Evolutionary conservation across 176 grass and related monocot species (phyloP).

Genomic region (Triticum urartu): DNA sequence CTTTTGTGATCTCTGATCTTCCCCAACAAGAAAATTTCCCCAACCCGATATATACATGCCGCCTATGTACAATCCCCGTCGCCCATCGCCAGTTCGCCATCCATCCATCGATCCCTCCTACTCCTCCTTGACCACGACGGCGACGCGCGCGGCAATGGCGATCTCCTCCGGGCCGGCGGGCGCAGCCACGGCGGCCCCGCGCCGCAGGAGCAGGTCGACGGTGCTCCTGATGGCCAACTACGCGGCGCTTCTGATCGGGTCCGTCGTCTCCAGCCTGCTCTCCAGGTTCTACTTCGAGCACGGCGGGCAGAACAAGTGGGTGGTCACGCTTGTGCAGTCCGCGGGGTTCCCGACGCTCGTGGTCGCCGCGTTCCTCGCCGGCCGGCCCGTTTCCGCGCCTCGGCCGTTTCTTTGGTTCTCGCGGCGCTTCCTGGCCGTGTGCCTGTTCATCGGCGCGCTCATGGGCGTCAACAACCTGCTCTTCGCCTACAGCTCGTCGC

Average conservation of each 20-base stretch:
- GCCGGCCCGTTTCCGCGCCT: slow-evolving; percentile 1
- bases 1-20: background rate
- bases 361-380: slow-evolving; percentile 45
- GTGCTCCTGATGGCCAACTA: slow-evolving; percentile 57
- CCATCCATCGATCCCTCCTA: background rate
- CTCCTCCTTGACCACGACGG: background rate
- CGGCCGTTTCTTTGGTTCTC: slow-evolving; percentile 51
- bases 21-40: background rate
- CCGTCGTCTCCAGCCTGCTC: slow-evolving; percentile 67
- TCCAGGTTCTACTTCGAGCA: slow-evolving; percentile 88
- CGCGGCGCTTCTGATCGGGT: slow-evolving; percentile 60
- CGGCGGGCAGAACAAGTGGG: slow-evolving; percentile 65
- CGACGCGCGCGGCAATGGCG: background rate
- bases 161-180: background rate
- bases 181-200: background rate
- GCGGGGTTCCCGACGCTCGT: slow-evolving; percentile 76
- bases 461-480: slow-evolving; percentile 88
- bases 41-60: background rate
- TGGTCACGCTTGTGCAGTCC: slow-evolving; percentile 81
- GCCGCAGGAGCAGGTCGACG: background rate
- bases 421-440: slow-evolving; percentile 36
- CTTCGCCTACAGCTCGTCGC: slow-evolving; percentile 65
- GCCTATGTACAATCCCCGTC: background rate
- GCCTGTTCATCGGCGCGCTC: slow-evolving; percentile 61
- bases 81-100: background rate